phyloP scores from a whole-genome alignment of 306 rosid species.

The Lupinus albus region DNA sequence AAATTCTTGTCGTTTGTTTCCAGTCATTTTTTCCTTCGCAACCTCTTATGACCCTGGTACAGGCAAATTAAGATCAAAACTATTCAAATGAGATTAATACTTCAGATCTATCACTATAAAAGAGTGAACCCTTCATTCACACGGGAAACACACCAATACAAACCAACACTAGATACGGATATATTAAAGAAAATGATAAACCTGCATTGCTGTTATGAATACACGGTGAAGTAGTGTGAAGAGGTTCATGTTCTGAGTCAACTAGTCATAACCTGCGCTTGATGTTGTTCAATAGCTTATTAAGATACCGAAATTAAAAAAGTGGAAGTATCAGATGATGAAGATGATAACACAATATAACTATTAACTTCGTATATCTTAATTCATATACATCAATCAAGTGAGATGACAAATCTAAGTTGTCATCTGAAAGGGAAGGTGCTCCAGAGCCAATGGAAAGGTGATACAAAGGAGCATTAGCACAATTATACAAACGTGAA shows the following conservation, averaged over 20 bases:
- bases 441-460: constrained; percentile 38
- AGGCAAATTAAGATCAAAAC: neutral
- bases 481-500: constrained; percentile 15
- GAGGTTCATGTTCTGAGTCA: neutral
- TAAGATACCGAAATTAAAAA: neutral
- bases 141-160: too few species aligned
- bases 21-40: neutral
- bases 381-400: constrained; percentile 41
- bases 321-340: neutral
- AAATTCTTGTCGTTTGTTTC: neutral
- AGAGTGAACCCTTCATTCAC: too few species aligned
- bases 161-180: too few species aligned
- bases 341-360: neutral
- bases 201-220: neutral
- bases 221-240: neutral
- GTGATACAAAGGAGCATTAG: constrained; percentile 17
- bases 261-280: too few species aligned
- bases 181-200: neutral
- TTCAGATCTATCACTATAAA: neutral
- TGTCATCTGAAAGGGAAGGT: constrained; percentile 31
- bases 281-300: neutral
- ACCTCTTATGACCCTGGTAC: neutral
- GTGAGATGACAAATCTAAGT: constrained; percentile 35
- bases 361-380: constrained; percentile 26
- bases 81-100: neutral